phyloP scores from a whole-genome alignment of 2,329 filamentous ascomycete species.

The Fusarium sulawesiense region DNA sequence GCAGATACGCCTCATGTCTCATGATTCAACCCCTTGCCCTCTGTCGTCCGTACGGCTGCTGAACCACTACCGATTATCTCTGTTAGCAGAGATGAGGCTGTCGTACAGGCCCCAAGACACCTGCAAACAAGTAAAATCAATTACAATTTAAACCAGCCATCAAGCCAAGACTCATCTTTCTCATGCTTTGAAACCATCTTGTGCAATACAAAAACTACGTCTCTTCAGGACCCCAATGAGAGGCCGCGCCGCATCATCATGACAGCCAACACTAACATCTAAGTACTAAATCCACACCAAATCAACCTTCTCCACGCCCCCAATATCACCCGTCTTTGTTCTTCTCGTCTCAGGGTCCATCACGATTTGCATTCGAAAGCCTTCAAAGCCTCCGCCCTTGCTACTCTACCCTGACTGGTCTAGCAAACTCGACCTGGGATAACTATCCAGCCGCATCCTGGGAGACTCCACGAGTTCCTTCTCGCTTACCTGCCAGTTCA shows the following conservation, averaged over 20 bases:
- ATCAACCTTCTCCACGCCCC: constrained; percentile 10
- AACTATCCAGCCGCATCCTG: constrained; percentile 34
- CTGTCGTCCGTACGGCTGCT: neutral
- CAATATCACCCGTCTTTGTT: constrained; percentile 11
- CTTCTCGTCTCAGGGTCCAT: constrained; percentile 27
- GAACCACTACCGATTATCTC: neutral
- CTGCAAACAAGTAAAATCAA: neutral
- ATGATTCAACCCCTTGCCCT: constrained; percentile 1
- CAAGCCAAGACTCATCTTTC: neutral
- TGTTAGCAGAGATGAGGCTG: constrained; percentile 8
- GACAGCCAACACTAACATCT: constrained; percentile 1
- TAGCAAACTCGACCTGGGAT: constrained; percentile 4
- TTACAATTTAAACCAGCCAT: neutral
- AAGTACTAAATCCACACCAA: constrained; percentile 24
- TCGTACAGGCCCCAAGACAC: neutral
- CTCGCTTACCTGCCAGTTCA: constrained; percentile 25
- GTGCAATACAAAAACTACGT: neutral
- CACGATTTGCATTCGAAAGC: constrained; percentile 27
- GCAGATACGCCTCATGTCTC: constrained; percentile 15
- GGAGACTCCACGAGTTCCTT: constrained; percentile 5
- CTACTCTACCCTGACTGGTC: constrained; percentile 10
- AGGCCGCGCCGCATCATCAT: constrained; percentile 1
- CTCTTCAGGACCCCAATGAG: neutral
- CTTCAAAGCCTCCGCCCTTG: constrained; percentile 6
- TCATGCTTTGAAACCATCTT: neutral